Base-by-base conservation (phyloP, 345 rosid species). In the Crucihimalaya himalaica region DNA sequence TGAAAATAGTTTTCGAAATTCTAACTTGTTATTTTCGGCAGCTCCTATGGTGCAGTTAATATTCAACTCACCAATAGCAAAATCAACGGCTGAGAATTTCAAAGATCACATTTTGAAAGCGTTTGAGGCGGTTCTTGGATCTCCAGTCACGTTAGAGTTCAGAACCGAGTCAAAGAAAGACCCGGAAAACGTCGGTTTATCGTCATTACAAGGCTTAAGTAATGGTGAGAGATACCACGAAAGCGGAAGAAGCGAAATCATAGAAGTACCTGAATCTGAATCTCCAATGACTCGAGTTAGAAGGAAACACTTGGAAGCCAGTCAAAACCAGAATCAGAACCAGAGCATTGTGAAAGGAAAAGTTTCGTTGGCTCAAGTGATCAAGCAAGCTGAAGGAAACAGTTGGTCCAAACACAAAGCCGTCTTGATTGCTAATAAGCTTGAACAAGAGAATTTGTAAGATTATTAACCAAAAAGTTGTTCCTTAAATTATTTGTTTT, bases 361-460 rank as follows among this genome's bases (percentile, higher is more conserved):
- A 88, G 92, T 92, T 1, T 90, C 98, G 52, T 90, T 90, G 45
- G 93, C 88, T 32, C 96, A 83, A 39, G 97, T 90, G 76, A 89
- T 92, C 60, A 94, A 89, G 69, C 92, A 90, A 78, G 96, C 86
- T 28, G 98, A 91, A 87, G 97, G 90, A 66, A 83, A 68, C 59
- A 82, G 87, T 58, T 90, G 96, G 98, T 86, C 98, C n/a, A 92
- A 79, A 75, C 86, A 81, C 19, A 96, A 86, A 85, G 93, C 97
- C 32, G 80, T 96, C 65, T 90, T 93, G 25, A 84, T 89, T 60
- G 98, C 98, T 18, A 92, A 96, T 60, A 96, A 86, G 84, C 97
- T 96, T 53, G 99, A 96, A 81, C 95, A 88, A 74, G 96, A 96
- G 75, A 92, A 96, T 68, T 79, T 96, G 99, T 96, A 81, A 45